Percentiles rank a stretch among this genome's conserved stretches.
These are phyloP conservation scores for Fraxinus cuspidata DNA, from an alignment of 257 asterid species.

Conservation along the genomic window DNA sequence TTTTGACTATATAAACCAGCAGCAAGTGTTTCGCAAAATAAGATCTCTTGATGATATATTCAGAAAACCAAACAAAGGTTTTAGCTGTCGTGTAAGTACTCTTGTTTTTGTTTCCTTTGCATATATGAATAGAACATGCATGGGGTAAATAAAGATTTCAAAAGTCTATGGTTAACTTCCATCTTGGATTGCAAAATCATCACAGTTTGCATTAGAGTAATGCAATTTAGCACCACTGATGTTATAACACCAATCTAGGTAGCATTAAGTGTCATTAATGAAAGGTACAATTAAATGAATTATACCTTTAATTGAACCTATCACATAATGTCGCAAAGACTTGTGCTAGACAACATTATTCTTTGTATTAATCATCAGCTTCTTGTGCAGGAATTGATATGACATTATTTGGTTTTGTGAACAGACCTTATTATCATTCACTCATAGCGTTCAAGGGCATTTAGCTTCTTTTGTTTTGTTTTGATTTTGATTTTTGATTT, in stretches of 20 bases:
- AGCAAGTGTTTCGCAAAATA: slow-evolving; percentile 3
- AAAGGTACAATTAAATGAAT: too few relatives aligned
- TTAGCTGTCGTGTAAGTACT: slow-evolving; percentile 16
- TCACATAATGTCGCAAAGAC: too few relatives aligned
- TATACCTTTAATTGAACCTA: too few relatives aligned
- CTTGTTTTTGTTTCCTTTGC: background rate
- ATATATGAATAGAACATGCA: background rate
- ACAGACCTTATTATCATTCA: background rate
- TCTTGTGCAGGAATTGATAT: background rate
- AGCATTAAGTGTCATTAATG: too few relatives aligned
- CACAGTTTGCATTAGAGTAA: background rate
- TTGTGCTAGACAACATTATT: too few relatives aligned
- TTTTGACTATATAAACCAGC: slow-evolving; percentile 16
- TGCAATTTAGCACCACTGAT: too few relatives aligned
- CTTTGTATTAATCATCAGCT: background rate
- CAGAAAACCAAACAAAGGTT: background rate
- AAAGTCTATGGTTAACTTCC: background rate
- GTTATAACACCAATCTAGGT: too few relatives aligned
- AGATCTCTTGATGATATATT: slow-evolving; percentile 25
- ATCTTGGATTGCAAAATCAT: background rate
- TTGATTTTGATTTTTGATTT: too few relatives aligned
- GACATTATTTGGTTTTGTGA: background rate
- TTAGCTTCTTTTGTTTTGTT: too few relatives aligned
- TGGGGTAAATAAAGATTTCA: background rate
- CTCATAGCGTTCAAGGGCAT: background rate